Evolutionary conservation across 2,329 filamentous ascomycete species (phyloP).

Genomic region (Alternaria sp.): DNA sequence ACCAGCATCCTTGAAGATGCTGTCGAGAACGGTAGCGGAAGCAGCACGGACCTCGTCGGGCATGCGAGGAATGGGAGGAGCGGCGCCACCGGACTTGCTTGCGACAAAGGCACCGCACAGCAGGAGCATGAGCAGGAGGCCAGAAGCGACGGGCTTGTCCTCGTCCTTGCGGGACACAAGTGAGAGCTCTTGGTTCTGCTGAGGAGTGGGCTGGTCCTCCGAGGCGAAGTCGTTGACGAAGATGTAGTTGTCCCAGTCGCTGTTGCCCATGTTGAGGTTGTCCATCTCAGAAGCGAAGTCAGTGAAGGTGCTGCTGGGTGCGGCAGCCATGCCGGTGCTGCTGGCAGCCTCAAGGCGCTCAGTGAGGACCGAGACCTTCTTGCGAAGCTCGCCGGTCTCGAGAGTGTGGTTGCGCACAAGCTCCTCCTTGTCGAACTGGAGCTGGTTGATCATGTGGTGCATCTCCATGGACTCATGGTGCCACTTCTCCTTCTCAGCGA

Average conservation of each 20-base stretch:
- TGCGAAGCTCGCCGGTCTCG: conserved; percentile 88
- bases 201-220: conserved; percentile 53
- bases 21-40: conserved; percentile 77
- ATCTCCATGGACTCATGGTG: conserved; percentile 75
- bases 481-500: conserved; percentile 68
- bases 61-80: conserved; percentile 75
- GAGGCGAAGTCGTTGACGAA: conserved; percentile 75
- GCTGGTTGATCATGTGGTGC: conserved; percentile 74
- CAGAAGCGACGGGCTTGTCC: conserved; percentile 72
- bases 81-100: conserved; percentile 77
- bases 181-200: conserved; percentile 48
- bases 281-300: conserved; percentile 83
- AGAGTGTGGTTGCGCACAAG: conserved; percentile 86
- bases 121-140: conserved; percentile 91
- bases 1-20: conserved; percentile 81
- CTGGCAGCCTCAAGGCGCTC: conserved; percentile 70
- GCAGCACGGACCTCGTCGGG: conserved; percentile 81
- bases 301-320: conserved; percentile 67
- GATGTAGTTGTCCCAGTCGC: conserved; percentile 80
- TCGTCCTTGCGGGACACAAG: conserved; percentile 53
- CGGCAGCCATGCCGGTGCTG: conserved; percentile 53
- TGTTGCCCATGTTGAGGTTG: conserved; percentile 76
- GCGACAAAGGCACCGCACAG: conserved; percentile 95
- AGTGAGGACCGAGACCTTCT: conserved; percentile 85
- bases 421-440: conserved; percentile 89